These are phyloP conservation scores for Actinidia chinensis DNA, from an alignment of 179 eudicot genomes.

Conservation along the genomic window DNA sequence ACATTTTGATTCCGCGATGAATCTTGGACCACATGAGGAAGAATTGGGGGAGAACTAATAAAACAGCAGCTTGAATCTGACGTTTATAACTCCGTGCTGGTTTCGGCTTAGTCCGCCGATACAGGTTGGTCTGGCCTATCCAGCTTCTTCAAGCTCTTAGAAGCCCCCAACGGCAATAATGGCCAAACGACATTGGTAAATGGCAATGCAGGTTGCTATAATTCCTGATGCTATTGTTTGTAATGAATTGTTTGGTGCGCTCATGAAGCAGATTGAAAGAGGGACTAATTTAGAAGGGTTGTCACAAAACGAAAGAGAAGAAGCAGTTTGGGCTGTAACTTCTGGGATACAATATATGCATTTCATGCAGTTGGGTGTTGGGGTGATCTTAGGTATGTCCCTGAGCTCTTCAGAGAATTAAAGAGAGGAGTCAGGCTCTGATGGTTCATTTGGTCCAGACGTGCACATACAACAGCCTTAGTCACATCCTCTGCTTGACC, in stretches of 20 bases:
- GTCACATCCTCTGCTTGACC: constrained; percentile 63
- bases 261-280: constrained; percentile 62
- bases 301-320: constrained; percentile 46
- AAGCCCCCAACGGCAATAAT: constrained; percentile 23
- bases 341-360: constrained; percentile 85
- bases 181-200: too few relatives aligned
- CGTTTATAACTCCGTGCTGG: constrained; percentile 57
- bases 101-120: constrained; percentile 61
- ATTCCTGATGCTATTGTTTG: constrained; percentile 58
- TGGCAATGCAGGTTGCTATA: too few relatives aligned
- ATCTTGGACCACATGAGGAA: constrained; percentile 61
- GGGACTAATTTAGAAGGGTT: constrained; percentile 51
- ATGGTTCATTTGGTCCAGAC: constrained; percentile 45
- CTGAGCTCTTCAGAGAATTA: constrained; percentile 72
- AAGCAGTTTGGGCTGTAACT: constrained; percentile 44
- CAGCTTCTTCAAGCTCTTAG: constrained; percentile 58
- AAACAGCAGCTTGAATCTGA: constrained; percentile 35
- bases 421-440: constrained; percentile 37
- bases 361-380: constrained; percentile 81
- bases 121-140: constrained; percentile 55
- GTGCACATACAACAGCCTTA: constrained; percentile 81
- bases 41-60: constrained; percentile 41
- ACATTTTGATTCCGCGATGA: constrained; percentile 60
- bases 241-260: constrained; percentile 80
- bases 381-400: constrained; percentile 72